Conservation (phyloP, 106 monocot species). For the Apostasia shenzhenica region DNA sequence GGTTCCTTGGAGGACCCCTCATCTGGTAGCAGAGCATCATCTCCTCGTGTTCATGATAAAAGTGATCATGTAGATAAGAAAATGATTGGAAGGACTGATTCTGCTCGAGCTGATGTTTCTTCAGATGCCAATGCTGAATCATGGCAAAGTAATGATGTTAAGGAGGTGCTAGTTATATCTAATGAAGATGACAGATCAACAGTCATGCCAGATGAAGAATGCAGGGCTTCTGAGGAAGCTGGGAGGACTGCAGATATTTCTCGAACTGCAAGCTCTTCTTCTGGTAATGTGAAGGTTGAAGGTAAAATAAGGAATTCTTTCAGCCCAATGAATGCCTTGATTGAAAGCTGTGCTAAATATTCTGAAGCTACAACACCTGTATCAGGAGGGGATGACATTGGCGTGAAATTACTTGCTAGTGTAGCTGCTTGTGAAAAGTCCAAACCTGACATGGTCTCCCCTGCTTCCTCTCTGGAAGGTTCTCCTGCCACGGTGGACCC, state of each 20-base stretch:
- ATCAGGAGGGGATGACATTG: conserved; percentile 44
- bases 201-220: conserved; percentile 20
- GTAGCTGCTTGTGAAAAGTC: conserved; percentile 57
- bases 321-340: conserved; percentile 48
- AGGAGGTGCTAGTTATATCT: conserved; percentile 20
- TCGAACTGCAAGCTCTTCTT: conserved; percentile 5
- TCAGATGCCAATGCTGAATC: conserved; percentile 29
- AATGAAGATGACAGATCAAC: conserved; percentile 29
- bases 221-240: conserved; percentile 14
- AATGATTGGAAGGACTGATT: conserved; percentile 23
- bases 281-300: conserved; percentile 15
- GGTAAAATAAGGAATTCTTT: conserved; percentile 31
- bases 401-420: conserved; percentile 60
- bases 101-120: conserved; percentile 11
- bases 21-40: conserved; percentile 41
- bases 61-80: conserved; percentile 15
- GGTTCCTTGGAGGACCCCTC: conserved; percentile 46
- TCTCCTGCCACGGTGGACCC: conserved; percentile 17
- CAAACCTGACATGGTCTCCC: conserved; percentile 35
- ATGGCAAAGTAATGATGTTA: conserved; percentile 31
- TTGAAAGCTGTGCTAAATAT: conserved; percentile 49
- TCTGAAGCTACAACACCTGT: conserved; percentile 30
- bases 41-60: conserved; percentile 38
- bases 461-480: conserved; percentile 25
- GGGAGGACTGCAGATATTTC: conserved; percentile 17